These are phyloP conservation scores for Coemansia sp. DNA, from an alignment of 192 early-diverging fungal genomes.

Conservation along the genomic window DNA sequence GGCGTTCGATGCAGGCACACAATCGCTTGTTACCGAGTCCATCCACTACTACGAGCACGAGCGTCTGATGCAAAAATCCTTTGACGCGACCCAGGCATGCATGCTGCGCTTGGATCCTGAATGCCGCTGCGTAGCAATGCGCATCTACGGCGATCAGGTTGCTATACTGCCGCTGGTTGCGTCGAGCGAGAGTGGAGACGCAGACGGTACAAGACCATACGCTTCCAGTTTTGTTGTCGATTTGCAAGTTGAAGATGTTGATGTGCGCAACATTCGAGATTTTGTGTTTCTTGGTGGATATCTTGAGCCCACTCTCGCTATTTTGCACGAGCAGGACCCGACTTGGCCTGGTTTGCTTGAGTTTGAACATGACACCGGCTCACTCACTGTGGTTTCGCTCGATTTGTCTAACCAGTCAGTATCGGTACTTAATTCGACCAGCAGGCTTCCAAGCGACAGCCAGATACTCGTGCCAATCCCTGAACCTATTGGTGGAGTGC, in stretches of 20 bases:
- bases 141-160: slow-evolving; percentile 85
- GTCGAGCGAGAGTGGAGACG: slow-evolving; percentile 52
- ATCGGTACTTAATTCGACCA: slow-evolving; percentile 79
- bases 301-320: slow-evolving; percentile 89
- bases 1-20: slow-evolving; percentile 74
- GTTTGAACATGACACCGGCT: slow-evolving; percentile 62
- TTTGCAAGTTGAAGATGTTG: slow-evolving; percentile 57
- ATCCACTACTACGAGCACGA: slow-evolving; percentile 97
- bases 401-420: slow-evolving; percentile 71
- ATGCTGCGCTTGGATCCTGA: slow-evolving; percentile 76
- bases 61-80: slow-evolving; percentile 72
- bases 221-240: slow-evolving; percentile 74
- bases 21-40: slow-evolving; percentile 85
- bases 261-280: slow-evolving; percentile 81
- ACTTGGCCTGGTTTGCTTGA: slow-evolving; percentile 82
- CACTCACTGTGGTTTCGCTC: slow-evolving; percentile 82
- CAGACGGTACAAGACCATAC: slow-evolving; percentile 55
- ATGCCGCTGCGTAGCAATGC: slow-evolving; percentile 82
- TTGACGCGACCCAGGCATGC: slow-evolving; percentile 32
- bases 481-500: slow-evolving; percentile 80
- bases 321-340: slow-evolving; percentile 83
- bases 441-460: slow-evolving; percentile 83
- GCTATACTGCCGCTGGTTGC: slow-evolving; percentile 88
- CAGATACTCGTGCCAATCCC: slow-evolving; percentile 71
- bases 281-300: slow-evolving; percentile 90